Percentiles rank a stretch among this genome's conserved stretches.
These are phyloP conservation scores for Euphrasia arctica DNA, from an alignment of 305 asterid genomes.

Conservation along the genomic window DNA sequence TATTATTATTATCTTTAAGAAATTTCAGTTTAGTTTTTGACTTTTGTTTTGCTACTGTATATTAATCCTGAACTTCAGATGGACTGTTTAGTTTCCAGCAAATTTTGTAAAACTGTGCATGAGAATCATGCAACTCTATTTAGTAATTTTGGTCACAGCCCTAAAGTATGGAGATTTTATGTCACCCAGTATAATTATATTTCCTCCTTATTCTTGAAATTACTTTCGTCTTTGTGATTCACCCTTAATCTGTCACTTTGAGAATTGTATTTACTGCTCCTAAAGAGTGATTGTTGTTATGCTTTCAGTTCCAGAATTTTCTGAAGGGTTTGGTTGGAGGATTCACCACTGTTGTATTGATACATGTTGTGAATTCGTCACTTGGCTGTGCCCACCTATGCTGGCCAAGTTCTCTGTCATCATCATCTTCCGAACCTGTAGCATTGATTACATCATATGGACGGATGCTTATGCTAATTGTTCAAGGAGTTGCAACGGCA, in stretches of 20 bases:
- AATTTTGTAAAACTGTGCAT: conserved; percentile 4
- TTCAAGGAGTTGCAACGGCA: conserved; percentile 65
- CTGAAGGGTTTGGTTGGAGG: conserved; percentile 81
- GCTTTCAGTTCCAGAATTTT: conserved; percentile 61
- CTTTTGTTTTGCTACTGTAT: too few relatives aligned
- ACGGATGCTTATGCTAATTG: conserved; percentile 40
- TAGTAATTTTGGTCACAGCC: conserved; percentile 1
- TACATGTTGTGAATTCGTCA: conserved; percentile 51
- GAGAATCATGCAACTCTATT: neutral
- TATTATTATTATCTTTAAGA: too few relatives aligned
- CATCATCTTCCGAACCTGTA: conserved; percentile 46
- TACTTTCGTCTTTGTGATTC: conserved; percentile 1
- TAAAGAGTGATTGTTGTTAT: conserved; percentile 25
- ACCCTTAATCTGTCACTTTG: conserved; percentile 18
- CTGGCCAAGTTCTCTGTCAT: conserved; percentile 52
- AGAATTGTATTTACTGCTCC: conserved; percentile 15
- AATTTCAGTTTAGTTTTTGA: too few relatives aligned
- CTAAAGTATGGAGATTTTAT: conserved; percentile 17
- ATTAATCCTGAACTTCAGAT: too few relatives aligned
- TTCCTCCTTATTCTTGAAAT: conserved; percentile 8
- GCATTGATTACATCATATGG: conserved; percentile 52
- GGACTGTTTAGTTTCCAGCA: neutral
- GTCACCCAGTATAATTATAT: conserved; percentile 8
- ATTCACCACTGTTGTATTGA: conserved; percentile 56
- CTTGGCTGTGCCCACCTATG: conserved; percentile 67